Base-by-base conservation (phyloP, 2,329 filamentous ascomycete species). In the Sclerotinia trifoliorum region DNA sequence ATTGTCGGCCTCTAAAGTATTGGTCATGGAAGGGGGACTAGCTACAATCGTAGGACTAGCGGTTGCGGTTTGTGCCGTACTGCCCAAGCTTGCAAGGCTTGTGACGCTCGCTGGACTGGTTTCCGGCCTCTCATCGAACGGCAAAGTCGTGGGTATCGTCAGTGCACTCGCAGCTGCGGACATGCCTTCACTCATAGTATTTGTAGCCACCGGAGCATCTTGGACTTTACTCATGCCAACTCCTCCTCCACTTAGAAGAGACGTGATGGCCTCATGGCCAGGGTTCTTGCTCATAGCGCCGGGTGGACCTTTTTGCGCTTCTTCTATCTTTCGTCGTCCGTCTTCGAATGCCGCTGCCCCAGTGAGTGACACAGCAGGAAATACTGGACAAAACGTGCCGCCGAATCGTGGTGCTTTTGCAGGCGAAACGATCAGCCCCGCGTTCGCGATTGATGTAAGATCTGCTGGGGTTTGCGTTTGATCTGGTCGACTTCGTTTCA, bases 141-240 rank as follows among this genome's bases (percentile, higher is more conserved):
- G 71, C 68, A 74, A 73, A 5, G 74, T 63, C 57, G 69, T 75
- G 1, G 75, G 74, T 32, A 77, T 74, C 8, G 75, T 72, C n/a
- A 77, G 73, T 7, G 75, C 73, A 66, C 74, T 77, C 46, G 74
- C 74, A 46, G 72, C 75, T 15, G 68, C 70, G 19, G 75, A 73
- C 71, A 77, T 71, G 8, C 74, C 75, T 44, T 77, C 74, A 26
- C 75, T 77, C 71, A 77, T 73, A n/a, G 69, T 65, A 26, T 71
- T 74, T 24, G 73, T 73, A 24, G 74, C 72, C 35, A 70, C 56
- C 2, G 83, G 81, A 71, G 81, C 82, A 76, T 87, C 85, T 67
- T 82, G 80, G n/a, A 84, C 79, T 69, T 84, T 84, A 76, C 84
- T 87, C 80, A 88, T 84, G 29, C 80, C 79, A 77, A 85, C 82